These are phyloP conservation scores for Phytopythium mirpurense DNA, from an alignment of 352 stramenopile species.

Conservation along the genomic window DNA sequence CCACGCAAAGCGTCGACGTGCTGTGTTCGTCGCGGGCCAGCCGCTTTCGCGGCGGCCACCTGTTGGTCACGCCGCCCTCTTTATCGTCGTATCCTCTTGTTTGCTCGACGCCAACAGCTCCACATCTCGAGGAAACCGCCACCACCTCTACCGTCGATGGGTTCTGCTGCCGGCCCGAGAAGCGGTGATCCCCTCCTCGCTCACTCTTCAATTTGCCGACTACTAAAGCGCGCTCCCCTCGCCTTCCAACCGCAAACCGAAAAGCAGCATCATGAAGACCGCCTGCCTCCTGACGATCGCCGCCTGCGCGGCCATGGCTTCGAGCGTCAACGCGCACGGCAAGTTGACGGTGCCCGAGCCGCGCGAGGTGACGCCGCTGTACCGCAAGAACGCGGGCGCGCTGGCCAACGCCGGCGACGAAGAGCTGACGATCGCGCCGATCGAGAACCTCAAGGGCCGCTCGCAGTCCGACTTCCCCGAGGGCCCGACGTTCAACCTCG, in stretches of 20 bases:
- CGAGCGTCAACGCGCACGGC: slow-evolving; percentile 24
- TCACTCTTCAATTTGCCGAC: slow-evolving; percentile 20
- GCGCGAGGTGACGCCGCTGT: slow-evolving; percentile 20
- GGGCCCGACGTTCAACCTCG: slow-evolving; percentile 23
- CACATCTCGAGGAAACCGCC: not conserved
- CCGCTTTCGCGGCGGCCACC: not conserved
- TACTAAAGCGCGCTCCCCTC: slow-evolving; percentile 1
- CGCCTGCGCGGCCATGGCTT: slow-evolving; percentile 12
- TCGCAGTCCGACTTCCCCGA: slow-evolving; percentile 24
- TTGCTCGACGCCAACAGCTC: not conserved
- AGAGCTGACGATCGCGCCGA: slow-evolving; percentile 24
- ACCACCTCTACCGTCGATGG: not conserved
- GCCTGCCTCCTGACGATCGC: slow-evolving; percentile 11
- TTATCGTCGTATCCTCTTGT: not conserved
- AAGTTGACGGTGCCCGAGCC: slow-evolving; percentile 14
- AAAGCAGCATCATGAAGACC: slow-evolving; percentile 13
- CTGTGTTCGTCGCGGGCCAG: not conserved
- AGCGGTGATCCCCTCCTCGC: too few species aligned
- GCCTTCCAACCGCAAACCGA: slow-evolving; percentile 13
- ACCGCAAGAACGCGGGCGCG: slow-evolving; percentile 18
- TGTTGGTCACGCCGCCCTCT: not conserved
- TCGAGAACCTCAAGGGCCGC: slow-evolving; percentile 21
- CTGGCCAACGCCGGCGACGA: slow-evolving; percentile 25
- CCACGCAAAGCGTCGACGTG: not conserved
- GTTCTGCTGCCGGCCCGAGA: too few species aligned